Percentiles rank a stretch among this genome's conserved stretches.
Conservation (phyloP, 768 basidiomycete genomes). For the Podaxis sp. region DNA sequence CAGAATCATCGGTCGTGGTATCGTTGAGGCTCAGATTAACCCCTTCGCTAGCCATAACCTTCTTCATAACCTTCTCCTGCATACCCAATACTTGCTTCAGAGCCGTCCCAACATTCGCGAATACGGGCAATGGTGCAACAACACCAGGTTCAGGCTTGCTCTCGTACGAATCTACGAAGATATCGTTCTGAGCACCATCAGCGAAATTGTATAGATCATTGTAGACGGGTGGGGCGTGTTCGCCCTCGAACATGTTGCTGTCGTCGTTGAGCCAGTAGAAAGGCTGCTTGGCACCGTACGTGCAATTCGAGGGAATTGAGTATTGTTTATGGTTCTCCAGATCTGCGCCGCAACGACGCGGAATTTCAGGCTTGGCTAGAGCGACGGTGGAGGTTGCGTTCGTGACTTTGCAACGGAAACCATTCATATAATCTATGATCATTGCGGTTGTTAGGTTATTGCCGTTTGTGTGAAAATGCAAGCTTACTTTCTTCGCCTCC, state of each 20-base stretch:
- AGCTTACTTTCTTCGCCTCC: slow-evolving; percentile 64
- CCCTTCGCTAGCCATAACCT: not conserved
- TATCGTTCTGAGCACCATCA: slow-evolving; percentile 74
- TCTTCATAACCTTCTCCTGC: not conserved
- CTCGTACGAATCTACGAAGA: slow-evolving; percentile 60
- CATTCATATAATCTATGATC: slow-evolving; percentile 66
- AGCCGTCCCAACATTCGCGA: slow-evolving; percentile 22
- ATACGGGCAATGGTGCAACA: slow-evolving; percentile 33
- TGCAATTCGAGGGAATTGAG: slow-evolving; percentile 60
- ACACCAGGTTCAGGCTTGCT: slow-evolving; percentile 46
- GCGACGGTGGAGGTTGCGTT: slow-evolving; percentile 49
- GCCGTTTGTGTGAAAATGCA: not conserved
- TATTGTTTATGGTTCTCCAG: slow-evolving; percentile 41
- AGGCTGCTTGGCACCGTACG: slow-evolving; percentile 69
- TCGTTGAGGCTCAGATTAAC: not conserved
- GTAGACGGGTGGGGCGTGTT: slow-evolving; percentile 63
- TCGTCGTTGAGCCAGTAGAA: slow-evolving; percentile 70
- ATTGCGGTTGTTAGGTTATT: slow-evolving; percentile 2
- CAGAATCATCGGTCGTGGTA: not conserved
- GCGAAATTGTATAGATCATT: slow-evolving; percentile 67
- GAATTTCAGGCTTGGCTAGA: slow-evolving; percentile 54
- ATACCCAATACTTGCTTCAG: slow-evolving; percentile 1
- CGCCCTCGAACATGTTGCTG: slow-evolving; percentile 66
- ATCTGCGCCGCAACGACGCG: slow-evolving; percentile 69
- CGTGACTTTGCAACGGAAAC: slow-evolving; percentile 66